These are phyloP conservation scores for Ramalina intermedia DNA, from an alignment of 495 filamentous ascomycete genomes.

Conservation along the genomic window DNA sequence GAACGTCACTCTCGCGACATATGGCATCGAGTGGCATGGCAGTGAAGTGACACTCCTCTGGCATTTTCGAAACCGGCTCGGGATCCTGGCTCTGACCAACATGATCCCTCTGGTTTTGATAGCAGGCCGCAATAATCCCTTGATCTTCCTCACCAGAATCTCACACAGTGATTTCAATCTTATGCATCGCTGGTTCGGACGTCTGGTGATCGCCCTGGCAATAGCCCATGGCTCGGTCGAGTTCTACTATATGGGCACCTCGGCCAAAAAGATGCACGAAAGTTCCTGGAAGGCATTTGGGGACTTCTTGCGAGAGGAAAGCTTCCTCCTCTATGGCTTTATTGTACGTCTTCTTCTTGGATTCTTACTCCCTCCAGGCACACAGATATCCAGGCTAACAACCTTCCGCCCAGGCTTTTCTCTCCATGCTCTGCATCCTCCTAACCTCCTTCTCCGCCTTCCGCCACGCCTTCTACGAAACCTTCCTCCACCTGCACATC, in stretches of 20 bases:
- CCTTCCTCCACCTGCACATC: conserved; percentile 76
- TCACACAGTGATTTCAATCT: conserved; percentile 70
- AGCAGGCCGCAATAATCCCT: conserved; percentile 54
- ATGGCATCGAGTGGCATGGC: conserved; percentile 26
- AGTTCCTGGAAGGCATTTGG: conserved; percentile 47
- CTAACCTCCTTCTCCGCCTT: conserved; percentile 55
- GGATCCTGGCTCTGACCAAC: conserved; percentile 62
- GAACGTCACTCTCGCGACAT: conserved; percentile 66
- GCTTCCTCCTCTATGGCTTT: conserved; percentile 44
- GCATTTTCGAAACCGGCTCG: conserved; percentile 60
- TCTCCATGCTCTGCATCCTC: conserved; percentile 44
- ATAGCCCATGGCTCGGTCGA: conserved; percentile 50
- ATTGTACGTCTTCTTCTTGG: conserved; percentile 26
- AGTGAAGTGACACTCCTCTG: conserved; percentile 30
- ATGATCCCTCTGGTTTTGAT: conserved; percentile 61
- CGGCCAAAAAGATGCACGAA: conserved; percentile 22
- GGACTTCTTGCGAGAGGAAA: conserved; percentile 29
- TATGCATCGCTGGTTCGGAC: conserved; percentile 64
- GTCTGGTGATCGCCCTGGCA: conserved; percentile 53
- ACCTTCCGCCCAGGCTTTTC: conserved; percentile 22
- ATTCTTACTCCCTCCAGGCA: not conserved
- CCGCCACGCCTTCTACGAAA: conserved; percentile 92
- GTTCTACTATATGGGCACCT: conserved; percentile 52
- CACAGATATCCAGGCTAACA: not conserved
- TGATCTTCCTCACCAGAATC: conserved; percentile 48